Base-by-base conservation (phyloP, 139 green algal genomes). In the Desmodesmus armatus region DNA sequence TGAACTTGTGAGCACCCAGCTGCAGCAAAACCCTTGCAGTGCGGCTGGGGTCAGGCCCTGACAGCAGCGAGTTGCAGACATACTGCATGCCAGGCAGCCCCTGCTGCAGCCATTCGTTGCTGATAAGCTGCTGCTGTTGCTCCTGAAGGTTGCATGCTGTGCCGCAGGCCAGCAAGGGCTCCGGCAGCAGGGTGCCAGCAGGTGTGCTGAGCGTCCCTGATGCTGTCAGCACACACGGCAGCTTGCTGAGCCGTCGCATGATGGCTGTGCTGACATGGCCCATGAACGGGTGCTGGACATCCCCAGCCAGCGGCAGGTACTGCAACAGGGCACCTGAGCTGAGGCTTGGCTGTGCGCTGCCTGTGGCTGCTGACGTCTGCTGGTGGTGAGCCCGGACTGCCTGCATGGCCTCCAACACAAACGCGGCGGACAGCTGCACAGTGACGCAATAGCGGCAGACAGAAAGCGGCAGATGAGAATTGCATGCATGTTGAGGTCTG, bases 231-330 rank as follows among this genome's bases (percentile, higher is more conserved):
- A 83, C 37, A 40, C 76, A 83, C 3, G 31, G 44, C 53, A 41
- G 23, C 23, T 70, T 3, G 11, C 51, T n/a, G 53, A 83, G 51
- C 27, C 51, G 33, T n/a, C 41, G 37, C 33, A 55, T 2, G 25
- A 83, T 83, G 29, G n/a, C 33, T 51, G 51, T 37, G 35, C 53
- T 31, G 21, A 53, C 76, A 43, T 39, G 21, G 6, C 25, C 76
- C 31, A 83, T 21, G 39, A 83, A 83, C 27, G 19, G 0, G 53
- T 70, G 47, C 11, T 63, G 13, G 13, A 83, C 55, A 31, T 83
- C 76, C 1, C 53, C 53, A 39, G 76, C 31, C 2, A 83, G 53
- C 35, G 76, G 76, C 2, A 83, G 53, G 76, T 83, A 83, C 53
- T 70, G 51, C 25, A 83, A 53, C 21, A 83, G 53, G n/a, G n/a